A percentile compares a stretch with the other conserved stretches of the same genome.
These are phyloP conservation scores for Coemansia sp. DNA, from an alignment of 192 early-diverging fungal genomes.

Conservation along the genomic window DNA sequence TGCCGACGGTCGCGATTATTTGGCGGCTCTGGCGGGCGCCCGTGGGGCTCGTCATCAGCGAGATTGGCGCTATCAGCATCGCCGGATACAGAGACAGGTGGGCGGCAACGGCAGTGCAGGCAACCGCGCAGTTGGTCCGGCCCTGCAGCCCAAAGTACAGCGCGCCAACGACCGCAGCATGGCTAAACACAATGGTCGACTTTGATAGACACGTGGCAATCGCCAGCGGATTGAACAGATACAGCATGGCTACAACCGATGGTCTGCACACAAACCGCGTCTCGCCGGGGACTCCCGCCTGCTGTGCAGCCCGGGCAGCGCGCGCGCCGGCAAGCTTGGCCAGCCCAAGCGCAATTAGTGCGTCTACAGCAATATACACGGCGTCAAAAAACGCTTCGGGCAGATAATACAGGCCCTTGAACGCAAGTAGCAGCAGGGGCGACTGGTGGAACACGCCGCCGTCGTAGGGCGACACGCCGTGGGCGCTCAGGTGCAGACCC, in stretches of 20 bases:
- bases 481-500: constrained; percentile 74
- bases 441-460: constrained; percentile 90
- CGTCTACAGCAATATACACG: constrained; percentile 66
- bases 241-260: constrained; percentile 45
- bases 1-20: constrained; percentile 4
- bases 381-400: constrained; percentile 54
- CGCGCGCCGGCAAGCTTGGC: constrained; percentile 57
- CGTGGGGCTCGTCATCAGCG: constrained; percentile 14
- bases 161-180: constrained; percentile 70
- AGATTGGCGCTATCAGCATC: constrained; percentile 64
- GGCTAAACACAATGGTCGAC: constrained; percentile 75
- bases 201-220: constrained; percentile 71
- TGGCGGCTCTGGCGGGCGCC: neutral
- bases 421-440: constrained; percentile 74
- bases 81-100: constrained; percentile 88
- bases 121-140: constrained; percentile 53
- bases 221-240: constrained; percentile 83
- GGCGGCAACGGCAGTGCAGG: constrained; percentile 74
- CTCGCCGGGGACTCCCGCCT: constrained; percentile 37
- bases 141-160: constrained; percentile 66
- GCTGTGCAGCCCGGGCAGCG: constrained; percentile 4
- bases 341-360: constrained; percentile 59
- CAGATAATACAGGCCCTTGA: constrained; percentile 58
- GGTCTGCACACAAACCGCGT: constrained; percentile 39
- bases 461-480: constrained; percentile 80